A percentile compares a stretch with the other conserved stretches of the same genome.
phyloP scores from a whole-genome alignment of 805 yeast species.

The Metschnikowia chrysomelidarum region DNA sequence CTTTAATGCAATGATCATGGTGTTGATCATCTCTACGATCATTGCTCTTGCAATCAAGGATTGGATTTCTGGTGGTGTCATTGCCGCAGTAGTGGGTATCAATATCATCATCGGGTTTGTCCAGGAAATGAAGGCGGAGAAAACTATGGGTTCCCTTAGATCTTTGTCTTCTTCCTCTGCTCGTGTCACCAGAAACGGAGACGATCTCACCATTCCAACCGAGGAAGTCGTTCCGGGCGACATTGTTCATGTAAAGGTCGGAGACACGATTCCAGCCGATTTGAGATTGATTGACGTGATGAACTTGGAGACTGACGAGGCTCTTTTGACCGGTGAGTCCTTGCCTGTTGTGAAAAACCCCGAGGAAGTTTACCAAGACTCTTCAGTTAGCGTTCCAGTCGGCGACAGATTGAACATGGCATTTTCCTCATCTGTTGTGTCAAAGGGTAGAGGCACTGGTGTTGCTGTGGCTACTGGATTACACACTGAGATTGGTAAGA shows the following conservation, averaged over 20 bases:
- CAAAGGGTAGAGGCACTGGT: slow-evolving; percentile 75
- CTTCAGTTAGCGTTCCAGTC: slow-evolving; percentile 46
- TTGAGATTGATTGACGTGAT: slow-evolving; percentile 53
- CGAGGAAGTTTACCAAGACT: slow-evolving; percentile 35
- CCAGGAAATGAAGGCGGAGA: slow-evolving; percentile 73
- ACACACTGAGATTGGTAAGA: slow-evolving; percentile 69
- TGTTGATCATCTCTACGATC: slow-evolving; percentile 63
- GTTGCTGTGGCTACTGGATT: slow-evolving; percentile 68
- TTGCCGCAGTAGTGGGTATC: slow-evolving; percentile 61
- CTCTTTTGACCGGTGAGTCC: slow-evolving; percentile 65
- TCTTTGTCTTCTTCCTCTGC: slow-evolving; percentile 72
- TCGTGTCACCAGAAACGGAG: slow-evolving; percentile 59
- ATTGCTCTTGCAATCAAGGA: slow-evolving; percentile 72
- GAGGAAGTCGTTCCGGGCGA: slow-evolving; percentile 74
- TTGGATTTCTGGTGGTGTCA: slow-evolving; percentile 83
- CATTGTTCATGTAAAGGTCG: slow-evolving; percentile 58
- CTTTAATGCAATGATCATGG: slow-evolving; percentile 77
- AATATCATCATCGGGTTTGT: slow-evolving; percentile 66
- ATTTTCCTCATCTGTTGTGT: slow-evolving; percentile 62
- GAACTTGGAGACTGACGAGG: slow-evolving; percentile 72
- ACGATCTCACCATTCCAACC: slow-evolving; percentile 54
- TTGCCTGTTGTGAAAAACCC: slow-evolving; percentile 59
- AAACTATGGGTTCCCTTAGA: slow-evolving; percentile 73
- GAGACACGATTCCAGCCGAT: slow-evolving; percentile 79
- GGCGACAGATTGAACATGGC: slow-evolving; percentile 77